phyloP scores from a whole-genome alignment of 2,329 filamentous ascomycete species.

The Calonectria pseudoreteaudii region DNA sequence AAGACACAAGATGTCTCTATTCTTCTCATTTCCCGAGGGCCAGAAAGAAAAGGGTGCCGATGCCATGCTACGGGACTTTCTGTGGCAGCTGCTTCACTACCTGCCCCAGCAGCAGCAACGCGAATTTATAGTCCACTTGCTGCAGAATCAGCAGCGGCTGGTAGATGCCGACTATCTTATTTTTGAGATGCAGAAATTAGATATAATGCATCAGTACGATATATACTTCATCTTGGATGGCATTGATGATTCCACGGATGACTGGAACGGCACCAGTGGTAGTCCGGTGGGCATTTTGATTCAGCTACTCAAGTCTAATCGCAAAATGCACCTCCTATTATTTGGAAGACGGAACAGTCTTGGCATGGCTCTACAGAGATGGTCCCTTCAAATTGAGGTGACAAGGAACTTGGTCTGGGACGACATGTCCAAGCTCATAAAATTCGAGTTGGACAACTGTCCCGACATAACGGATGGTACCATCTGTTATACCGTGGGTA shows the following conservation, averaged over 20 bases:
- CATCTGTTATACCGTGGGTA: not conserved
- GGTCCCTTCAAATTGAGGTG: conserved; percentile 3
- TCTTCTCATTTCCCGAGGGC: not conserved
- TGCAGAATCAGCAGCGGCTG: not conserved
- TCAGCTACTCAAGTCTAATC: not conserved
- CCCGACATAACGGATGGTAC: not conserved
- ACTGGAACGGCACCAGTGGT: not conserved
- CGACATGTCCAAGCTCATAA: not conserved
- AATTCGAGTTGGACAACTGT: conserved; percentile 2
- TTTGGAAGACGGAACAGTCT: not conserved
- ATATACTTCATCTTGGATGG: not conserved
- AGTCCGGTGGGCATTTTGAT: not conserved
- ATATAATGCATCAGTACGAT: not conserved
- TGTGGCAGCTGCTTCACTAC: not conserved
- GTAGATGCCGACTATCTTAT: not conserved
- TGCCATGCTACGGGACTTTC: not conserved
- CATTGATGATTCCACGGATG: not conserved
- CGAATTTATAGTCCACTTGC: not conserved
- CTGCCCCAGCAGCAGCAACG: not conserved
- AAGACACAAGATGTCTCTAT: not conserved
- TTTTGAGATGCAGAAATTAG: not conserved
- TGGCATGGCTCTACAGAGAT: not conserved
- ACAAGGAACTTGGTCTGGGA: not conserved
- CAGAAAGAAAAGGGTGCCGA: not conserved
- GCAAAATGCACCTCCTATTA: conserved; percentile 2